A percentile compares a stretch with the other conserved stretches of the same genome.
Evolutionary conservation across 108 stramenopile species (phyloP).

Genomic region (Nitzschia inconspicua): DNA sequence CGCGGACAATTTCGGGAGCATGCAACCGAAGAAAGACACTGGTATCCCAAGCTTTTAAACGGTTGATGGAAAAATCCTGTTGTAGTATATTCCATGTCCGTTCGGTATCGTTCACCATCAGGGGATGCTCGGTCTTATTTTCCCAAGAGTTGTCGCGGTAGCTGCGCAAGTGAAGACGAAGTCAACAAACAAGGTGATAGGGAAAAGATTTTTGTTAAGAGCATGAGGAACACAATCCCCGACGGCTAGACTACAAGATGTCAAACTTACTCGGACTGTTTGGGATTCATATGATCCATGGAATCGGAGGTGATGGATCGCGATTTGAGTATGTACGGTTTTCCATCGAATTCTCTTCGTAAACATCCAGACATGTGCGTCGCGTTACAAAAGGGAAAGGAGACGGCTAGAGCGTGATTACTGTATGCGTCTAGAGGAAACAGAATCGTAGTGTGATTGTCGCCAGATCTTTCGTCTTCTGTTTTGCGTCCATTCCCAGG

Average conservation of each 20-base stretch:
- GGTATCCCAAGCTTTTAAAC: not conserved
- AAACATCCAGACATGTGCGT: not conserved
- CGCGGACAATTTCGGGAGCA: not conserved
- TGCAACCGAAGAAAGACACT: not conserved
- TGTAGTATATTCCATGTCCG: not conserved
- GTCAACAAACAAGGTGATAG: no score
- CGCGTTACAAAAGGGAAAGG: not conserved
- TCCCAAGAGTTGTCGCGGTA: conserved; percentile 9
- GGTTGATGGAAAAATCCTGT: conserved; percentile 3
- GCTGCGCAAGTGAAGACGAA: no score
- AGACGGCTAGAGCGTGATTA: conserved; percentile 3
- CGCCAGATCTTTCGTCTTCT: not conserved
- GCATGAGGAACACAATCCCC: no score
- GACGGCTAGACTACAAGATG: no score
- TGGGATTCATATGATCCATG: conserved; percentile 11
- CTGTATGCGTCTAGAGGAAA: conserved; percentile 9
- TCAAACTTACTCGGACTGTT: no score
- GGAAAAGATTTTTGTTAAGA: no score
- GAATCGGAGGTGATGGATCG: conserved; percentile 4
- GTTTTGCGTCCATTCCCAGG: not conserved
- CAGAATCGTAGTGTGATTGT: not conserved
- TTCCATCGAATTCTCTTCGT: not conserved
- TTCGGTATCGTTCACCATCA: conserved; percentile 1
- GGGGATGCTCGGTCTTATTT: not conserved
- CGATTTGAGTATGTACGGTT: not conserved